phyloP scores from a whole-genome alignment of 1,139 yeast genomes.

The Blastobotrys elegans region DNA sequence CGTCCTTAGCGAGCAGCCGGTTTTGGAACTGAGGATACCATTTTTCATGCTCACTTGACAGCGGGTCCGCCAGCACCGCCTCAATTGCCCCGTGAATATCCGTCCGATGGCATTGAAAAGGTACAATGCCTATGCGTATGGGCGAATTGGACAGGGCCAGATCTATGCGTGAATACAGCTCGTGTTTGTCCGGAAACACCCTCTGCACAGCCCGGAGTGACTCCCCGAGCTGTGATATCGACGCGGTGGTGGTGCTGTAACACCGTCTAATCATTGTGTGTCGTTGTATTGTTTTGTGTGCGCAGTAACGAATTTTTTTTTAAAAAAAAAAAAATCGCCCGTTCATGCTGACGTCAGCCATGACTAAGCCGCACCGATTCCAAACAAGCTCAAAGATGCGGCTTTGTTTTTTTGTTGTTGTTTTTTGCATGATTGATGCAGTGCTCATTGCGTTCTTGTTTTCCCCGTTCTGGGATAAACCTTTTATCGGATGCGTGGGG shows the following conservation, averaged over 20 bases:
- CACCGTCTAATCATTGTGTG: background rate
- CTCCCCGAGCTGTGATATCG: background rate
- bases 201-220: constrained; percentile 21
- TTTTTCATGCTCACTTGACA: constrained; percentile 28
- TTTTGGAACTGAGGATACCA: constrained; percentile 31
- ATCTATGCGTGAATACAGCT: constrained; percentile 24
- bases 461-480: no score
- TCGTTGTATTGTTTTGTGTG: no score
- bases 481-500: no score
- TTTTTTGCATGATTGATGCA: no score
- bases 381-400: no score
- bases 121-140: constrained; percentile 28
- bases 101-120: constrained; percentile 26
- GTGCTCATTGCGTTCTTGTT: no score
- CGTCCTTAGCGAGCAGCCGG: constrained; percentile 33
- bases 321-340: no score
- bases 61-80: constrained; percentile 35
- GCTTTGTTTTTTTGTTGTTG: no score
- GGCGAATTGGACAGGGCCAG: constrained; percentile 13
- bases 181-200: constrained; percentile 22
- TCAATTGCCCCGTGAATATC: constrained; percentile 30
- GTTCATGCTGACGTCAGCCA: no score
- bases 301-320: no score
- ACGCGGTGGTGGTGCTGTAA: background rate
- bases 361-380: no score